These are phyloP conservation scores for Sugiyamaella sp. DNA, from an alignment of 1,139 yeast species.

Conservation along the genomic window DNA sequence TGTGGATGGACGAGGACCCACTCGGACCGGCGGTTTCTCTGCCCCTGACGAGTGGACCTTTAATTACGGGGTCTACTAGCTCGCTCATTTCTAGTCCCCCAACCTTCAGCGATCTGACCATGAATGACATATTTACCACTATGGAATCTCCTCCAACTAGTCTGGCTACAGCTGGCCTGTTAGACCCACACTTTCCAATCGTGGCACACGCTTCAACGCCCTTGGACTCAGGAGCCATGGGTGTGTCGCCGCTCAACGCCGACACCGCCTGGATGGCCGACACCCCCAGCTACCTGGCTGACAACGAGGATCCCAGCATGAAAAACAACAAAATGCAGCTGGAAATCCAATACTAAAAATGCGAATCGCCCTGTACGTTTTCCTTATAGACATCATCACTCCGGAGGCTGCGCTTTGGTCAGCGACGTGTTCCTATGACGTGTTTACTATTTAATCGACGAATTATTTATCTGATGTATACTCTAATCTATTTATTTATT, in stretches of 20 bases:
- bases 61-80: neutral
- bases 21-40: neutral
- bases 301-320: constrained; percentile 2
- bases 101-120: constrained; percentile 10
- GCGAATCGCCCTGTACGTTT: neutral
- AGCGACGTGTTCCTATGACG: neutral
- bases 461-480: constrained; percentile 3
- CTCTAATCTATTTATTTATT: constrained; percentile 13
- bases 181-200: constrained; percentile 7
- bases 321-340: constrained; percentile 7
- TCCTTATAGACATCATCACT: neutral
- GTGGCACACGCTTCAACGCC: neutral
- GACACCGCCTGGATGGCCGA: constrained; percentile 12
- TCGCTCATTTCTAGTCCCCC: constrained; percentile 10
- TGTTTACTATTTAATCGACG: neutral
- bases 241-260: constrained; percentile 3
- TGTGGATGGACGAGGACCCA: constrained; percentile 8
- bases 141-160: constrained; percentile 9
- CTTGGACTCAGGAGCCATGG: neutral
- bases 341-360: constrained; percentile 2
- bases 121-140: constrained; percentile 14
- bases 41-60: neutral
- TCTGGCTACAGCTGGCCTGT: constrained; percentile 1
- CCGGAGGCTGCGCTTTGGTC: neutral
- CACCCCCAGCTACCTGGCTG: constrained; percentile 9